Percentiles rank a stretch among this genome's conserved stretches.
Evolutionary conservation across 129 eudicot genomes (phyloP).

Genomic region (Escallonia rubra): DNA sequence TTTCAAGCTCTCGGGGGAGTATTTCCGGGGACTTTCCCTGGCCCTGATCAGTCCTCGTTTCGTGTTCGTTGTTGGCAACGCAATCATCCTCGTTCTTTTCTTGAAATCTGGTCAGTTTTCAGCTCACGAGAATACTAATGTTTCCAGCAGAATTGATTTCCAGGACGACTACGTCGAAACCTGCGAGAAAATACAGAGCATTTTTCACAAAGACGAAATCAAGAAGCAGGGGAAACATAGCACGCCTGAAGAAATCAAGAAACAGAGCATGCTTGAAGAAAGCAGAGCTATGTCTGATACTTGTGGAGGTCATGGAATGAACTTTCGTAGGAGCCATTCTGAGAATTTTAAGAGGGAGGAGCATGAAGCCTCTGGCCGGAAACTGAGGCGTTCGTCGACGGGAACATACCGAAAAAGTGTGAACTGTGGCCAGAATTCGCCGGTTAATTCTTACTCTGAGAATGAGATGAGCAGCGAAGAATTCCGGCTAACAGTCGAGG

Average conservation of each 20-base stretch:
- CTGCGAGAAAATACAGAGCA: conserved; percentile 40
- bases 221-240: conserved; percentile 11
- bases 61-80: conserved; percentile 72
- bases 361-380: conserved; percentile 9
- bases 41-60: conserved; percentile 45
- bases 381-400: conserved; percentile 39
- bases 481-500: conserved; percentile 78
- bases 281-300: not conserved
- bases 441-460: conserved; percentile 13
- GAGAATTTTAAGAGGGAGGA: conserved; percentile 27
- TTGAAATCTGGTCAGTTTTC: conserved; percentile 38
- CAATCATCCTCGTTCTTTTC: conserved; percentile 47
- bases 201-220: conserved; percentile 32
- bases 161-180: conserved; percentile 43
- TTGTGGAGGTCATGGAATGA: not conserved
- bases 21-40: conserved; percentile 25
- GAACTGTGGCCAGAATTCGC: conserved; percentile 1
- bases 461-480: conserved; percentile 75
- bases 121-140: conserved; percentile 15
- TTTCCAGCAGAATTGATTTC: conserved; percentile 14
- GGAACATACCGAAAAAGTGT: conserved; percentile 12
- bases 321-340: conserved; percentile 39
- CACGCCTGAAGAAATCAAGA: not conserved
- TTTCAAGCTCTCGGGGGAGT: conserved; percentile 34
- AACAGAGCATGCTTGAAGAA: not conserved